Conservation (phyloP, 371 early-diverging fungal genomes). For the Nematocida ironsii region DNA sequence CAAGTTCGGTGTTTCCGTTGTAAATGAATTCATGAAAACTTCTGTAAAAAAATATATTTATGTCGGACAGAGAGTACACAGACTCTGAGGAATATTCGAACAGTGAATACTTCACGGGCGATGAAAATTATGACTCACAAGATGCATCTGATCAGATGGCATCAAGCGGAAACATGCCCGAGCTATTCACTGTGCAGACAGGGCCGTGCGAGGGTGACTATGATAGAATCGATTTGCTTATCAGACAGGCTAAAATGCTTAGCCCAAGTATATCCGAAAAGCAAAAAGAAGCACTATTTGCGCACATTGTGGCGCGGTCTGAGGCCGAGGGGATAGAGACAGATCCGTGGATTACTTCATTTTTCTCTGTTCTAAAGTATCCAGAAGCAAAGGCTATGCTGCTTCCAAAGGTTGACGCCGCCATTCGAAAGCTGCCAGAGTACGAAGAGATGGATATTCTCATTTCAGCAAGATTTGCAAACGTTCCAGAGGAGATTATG, state of each 20-base stretch:
- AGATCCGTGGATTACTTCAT: constrained; percentile 49
- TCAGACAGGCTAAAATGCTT: constrained; percentile 15
- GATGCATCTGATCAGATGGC: constrained; percentile 26
- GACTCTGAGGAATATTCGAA: background rate
- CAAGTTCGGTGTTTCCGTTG: constrained; percentile 30
- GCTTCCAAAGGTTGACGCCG: background rate
- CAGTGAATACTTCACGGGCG: constrained; percentile 4
- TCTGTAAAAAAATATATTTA: constrained; percentile 25
- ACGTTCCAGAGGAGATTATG: constrained; percentile 46
- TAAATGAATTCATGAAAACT: constrained; percentile 49
- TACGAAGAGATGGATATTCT: constrained; percentile 7
- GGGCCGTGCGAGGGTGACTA: constrained; percentile 12
- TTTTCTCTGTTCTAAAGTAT: constrained; percentile 36
- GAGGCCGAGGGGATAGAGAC: constrained; percentile 50
- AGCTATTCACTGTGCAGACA: constrained; percentile 36
- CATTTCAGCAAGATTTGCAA: constrained; percentile 24
- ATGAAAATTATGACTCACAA: constrained; percentile 9
- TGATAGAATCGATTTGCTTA: constrained; percentile 44
- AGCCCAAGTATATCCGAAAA: constrained; percentile 2
- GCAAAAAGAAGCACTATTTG: constrained; percentile 8
- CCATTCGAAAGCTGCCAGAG: constrained; percentile 5
- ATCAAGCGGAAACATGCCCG: constrained; percentile 7
- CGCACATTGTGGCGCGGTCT: constrained; percentile 5
- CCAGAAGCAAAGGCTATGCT: background rate
- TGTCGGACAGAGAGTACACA: background rate